Evolutionary conservation across 2,329 filamentous ascomycete genomes (phyloP).

Genomic region (Claviceps africana): DNA sequence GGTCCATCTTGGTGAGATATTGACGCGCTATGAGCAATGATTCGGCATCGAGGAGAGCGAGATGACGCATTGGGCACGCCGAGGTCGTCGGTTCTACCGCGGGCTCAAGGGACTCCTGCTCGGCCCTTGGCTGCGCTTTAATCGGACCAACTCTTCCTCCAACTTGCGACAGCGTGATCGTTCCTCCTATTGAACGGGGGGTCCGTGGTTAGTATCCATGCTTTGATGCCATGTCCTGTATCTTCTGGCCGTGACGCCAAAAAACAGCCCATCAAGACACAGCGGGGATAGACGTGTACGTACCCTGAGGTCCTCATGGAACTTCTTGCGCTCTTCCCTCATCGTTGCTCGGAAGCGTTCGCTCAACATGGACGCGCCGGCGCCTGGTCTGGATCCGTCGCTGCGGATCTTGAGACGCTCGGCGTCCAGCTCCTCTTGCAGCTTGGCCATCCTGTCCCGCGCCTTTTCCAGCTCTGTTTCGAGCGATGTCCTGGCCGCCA

Average conservation of each 20-base stretch:
- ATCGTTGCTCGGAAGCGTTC: conserved; percentile 42
- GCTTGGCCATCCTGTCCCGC: conserved; percentile 22
- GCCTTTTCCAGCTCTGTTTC: conserved; percentile 27
- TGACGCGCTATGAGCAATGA: background rate
- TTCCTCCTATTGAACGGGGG: no score
- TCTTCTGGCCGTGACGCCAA: background rate
- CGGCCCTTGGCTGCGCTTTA: conserved; percentile 28
- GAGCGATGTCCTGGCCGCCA: conserved; percentile 22
- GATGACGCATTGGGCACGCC: background rate
- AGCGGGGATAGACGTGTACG: conserved; percentile 9
- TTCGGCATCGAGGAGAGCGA: background rate
- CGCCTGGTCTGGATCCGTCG: conserved; percentile 20
- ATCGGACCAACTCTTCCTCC: conserved; percentile 34
- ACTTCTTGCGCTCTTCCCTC: conserved; percentile 43
- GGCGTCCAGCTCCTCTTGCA: conserved; percentile 38
- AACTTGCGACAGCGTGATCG: conserved; percentile 31
- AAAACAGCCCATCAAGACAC: background rate
- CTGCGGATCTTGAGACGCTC: conserved; percentile 32
- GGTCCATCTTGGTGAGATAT: background rate
- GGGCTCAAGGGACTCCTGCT: conserved; percentile 31
- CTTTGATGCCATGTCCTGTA: background rate
- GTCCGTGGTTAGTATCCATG: background rate
- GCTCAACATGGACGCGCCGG: conserved; percentile 37
- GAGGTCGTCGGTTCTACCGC: conserved; percentile 9
- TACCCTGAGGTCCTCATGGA: conserved; percentile 40